These are phyloP conservation scores for Bauhinia variegata DNA, from an alignment of 306 rosid species.

Conservation along the genomic window DNA sequence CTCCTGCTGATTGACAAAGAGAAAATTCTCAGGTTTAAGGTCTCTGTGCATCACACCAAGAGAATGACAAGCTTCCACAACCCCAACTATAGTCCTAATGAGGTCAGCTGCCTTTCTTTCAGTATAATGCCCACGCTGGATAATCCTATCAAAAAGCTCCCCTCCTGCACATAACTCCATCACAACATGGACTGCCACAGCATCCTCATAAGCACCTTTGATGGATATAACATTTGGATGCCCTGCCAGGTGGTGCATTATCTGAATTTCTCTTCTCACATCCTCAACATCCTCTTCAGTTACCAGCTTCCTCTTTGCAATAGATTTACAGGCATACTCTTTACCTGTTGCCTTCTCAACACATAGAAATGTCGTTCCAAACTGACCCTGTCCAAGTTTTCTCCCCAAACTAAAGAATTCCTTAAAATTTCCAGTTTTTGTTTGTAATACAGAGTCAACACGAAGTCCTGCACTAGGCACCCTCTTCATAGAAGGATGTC, in stretches of 20 bases:
- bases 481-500: conserved; percentile 70
- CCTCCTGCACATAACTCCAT: conserved; percentile 99
- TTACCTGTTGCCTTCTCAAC: conserved; percentile 78
- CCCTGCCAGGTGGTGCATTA: conserved; percentile 96
- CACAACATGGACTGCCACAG: conserved; percentile 89
- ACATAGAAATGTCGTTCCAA: conserved; percentile 80
- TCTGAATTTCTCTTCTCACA: conserved; percentile 98
- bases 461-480: conserved; percentile 89
- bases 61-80: conserved; percentile 92
- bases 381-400: conserved; percentile 94
- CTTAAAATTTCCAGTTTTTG: conserved; percentile 70
- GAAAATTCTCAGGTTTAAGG: conserved; percentile 98
- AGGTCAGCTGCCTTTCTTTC: conserved; percentile 97
- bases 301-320: conserved; percentile 91
- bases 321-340: conserved; percentile 88
- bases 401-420: conserved; percentile 76
- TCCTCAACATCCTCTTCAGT: conserved; percentile 92
- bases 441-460: conserved; percentile 70
- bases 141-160: conserved; percentile 94
- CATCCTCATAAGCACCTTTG: conserved; percentile 95
- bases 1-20: conserved; percentile 79
- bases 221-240: conserved; percentile 92
- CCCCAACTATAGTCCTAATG: conserved; percentile 90
- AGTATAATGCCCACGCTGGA: conserved; percentile 89
- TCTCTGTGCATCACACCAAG: conserved; percentile 97